Evolutionary conservation across 768 basidiomycete species (phyloP), one percentile per base, ranked within the genome.

Genomic region (Phanerochaete carnosa): DNA sequence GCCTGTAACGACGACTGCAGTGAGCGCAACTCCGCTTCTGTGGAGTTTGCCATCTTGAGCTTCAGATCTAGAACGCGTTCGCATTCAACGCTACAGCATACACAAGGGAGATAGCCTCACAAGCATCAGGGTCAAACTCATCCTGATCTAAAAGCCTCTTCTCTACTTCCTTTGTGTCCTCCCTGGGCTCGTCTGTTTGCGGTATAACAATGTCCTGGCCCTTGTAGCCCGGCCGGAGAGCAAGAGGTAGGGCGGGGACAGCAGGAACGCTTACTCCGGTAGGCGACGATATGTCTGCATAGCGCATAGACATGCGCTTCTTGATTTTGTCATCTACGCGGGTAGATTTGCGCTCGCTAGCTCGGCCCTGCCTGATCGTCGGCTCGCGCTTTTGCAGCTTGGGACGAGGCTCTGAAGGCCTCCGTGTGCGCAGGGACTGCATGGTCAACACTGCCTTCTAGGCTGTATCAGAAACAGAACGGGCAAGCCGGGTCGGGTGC

Each of bases 221-320:
- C 35, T 29, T 39, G 35, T 39, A 39, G 66, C 64, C 75, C 9
- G 78, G 67, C 43, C 77, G 75, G 29, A 77, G 63, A 3, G 74
- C 78, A 35, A 77, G 72, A 0, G 86, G 85, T 43, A 90, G 64
- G 0, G 81, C 74, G 1, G 89, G 88, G 19, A 89, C 73, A 0
- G 84, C 74, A 3, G 91, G 88, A 2, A 86, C 70, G 9, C 73
- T 70, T 13, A 78, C 71, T 52, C 84, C 81, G 2, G 85, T 87
- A 6, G 89, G 90, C n/a, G 81, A 77, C 0, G 89, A 89, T 57
- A 92, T 89, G 65, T 92, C 90, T 39, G 90, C 92, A 83, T 92
- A 97, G 71, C 95, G 87, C 83, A 89, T 91, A 16, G 94, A 95
- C 87, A 97, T 89, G 69, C 95, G 90, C 75, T 94, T 94, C 83